Percentiles rank a stretch among this genome's conserved stretches.
Evolutionary conservation across 2,329 filamentous ascomycete genomes (phyloP).

Genomic region (Penicillium hordei): DNA sequence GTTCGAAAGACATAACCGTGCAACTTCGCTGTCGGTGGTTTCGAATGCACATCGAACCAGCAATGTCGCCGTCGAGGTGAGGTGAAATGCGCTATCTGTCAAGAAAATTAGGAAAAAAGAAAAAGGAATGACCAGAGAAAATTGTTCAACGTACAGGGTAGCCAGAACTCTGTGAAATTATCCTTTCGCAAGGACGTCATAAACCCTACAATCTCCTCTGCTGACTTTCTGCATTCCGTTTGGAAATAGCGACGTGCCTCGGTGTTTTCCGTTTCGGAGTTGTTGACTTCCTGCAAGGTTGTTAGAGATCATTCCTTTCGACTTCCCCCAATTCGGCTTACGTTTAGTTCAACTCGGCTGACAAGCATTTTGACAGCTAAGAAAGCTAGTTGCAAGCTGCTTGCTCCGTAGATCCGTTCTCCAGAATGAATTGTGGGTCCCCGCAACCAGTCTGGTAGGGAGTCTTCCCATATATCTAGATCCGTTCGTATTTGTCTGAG

Average conservation of each 20-base stretch:
- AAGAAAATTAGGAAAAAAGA: constrained; percentile 8
- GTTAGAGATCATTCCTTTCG: constrained; percentile 4
- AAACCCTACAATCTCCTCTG: constrained; percentile 51
- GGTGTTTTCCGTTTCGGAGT: constrained; percentile 44
- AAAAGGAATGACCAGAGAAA: background rate
- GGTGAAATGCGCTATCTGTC: constrained; percentile 52
- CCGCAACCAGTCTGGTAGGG: constrained; percentile 46
- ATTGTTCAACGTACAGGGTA: constrained; percentile 41
- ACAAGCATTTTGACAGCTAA: constrained; percentile 50
- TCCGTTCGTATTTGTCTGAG: constrained; percentile 48
- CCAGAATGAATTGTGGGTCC: constrained; percentile 34
- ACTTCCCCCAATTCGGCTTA: constrained; percentile 23
- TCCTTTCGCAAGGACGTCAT: constrained; percentile 47
- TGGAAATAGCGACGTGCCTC: constrained; percentile 53
- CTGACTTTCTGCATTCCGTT: constrained; percentile 45
- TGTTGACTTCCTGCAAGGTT: constrained; percentile 42
- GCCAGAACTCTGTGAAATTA: constrained; percentile 56
- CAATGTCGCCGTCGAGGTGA: constrained; percentile 56
- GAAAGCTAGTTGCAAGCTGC: constrained; percentile 47
- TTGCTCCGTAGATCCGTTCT: constrained; percentile 42
- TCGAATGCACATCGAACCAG: constrained; percentile 54
- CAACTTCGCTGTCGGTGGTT: constrained; percentile 48
- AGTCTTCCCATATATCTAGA: constrained; percentile 48
- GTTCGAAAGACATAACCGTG: constrained; percentile 48
- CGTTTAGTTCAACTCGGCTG: constrained; percentile 48